phyloP scores from a whole-genome alignment of 2,329 filamentous ascomycete species.

The Cladosporium cucumerinum region DNA sequence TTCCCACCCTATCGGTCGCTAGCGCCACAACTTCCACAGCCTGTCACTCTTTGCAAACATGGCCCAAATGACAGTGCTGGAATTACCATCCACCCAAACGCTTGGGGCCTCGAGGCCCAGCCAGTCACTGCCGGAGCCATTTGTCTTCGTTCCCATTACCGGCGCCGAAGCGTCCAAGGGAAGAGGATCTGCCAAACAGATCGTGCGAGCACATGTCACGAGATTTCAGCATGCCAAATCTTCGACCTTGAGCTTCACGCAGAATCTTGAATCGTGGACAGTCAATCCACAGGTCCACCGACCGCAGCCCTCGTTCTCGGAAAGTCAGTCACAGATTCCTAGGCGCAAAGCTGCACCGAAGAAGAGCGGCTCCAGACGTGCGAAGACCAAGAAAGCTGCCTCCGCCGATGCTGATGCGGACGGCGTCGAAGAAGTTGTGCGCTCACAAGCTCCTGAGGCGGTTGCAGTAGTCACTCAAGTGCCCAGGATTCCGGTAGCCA shows the following conservation, averaged over 20 bases:
- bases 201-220: slow-evolving; percentile 24
- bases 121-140: slow-evolving; percentile 17
- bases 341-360: background rate
- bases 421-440: background rate
- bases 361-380: background rate
- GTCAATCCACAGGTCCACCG: slow-evolving; percentile 21
- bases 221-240: slow-evolving; percentile 22
- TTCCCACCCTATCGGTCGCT: background rate
- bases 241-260: slow-evolving; percentile 14
- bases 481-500: slow-evolving; percentile 1
- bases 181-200: slow-evolving; percentile 20
- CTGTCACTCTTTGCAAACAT: background rate
- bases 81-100: background rate
- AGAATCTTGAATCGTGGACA: slow-evolving; percentile 22
- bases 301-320: background rate
- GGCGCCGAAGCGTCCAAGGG: slow-evolving; percentile 21
- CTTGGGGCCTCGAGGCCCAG: background rate
- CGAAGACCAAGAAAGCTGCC: background rate
- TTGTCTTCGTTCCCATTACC: slow-evolving; percentile 23
- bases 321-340: background rate
- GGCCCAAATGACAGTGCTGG: background rate
- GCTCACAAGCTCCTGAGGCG: background rate
- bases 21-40: background rate
- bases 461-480: background rate
- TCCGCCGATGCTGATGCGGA: background rate